Evolutionary conservation across 2,329 filamentous ascomycete genomes (phyloP), one percentile per base, ranked within the genome.

Genomic region (Aspergillus novofumigatus): DNA sequence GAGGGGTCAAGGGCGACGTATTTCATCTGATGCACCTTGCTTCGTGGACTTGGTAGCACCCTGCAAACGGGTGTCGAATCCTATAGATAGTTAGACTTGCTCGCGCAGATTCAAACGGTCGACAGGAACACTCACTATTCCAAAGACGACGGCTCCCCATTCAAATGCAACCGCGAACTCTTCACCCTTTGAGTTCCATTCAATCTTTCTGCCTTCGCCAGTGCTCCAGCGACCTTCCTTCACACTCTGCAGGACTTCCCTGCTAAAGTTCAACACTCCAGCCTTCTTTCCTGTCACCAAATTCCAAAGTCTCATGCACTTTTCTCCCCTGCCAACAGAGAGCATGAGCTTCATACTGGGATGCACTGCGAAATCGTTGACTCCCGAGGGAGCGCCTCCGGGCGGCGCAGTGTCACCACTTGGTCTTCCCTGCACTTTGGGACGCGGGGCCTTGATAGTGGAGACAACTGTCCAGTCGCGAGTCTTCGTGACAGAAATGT

Each of bases 311-410:
- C 94, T 81, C 90, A 99, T 95, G 69, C 88, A 91, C 62, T 86
- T 87, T 78, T 99, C 94, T 62, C 92, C 92, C 67, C 88, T 91
- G 64, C 91, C 89, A 8, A 97, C 92, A 65, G 86, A 95, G 59
- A 99, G 86, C 90, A 97, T 96, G 52, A 99, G 80, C 77, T 97
- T 97, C 83, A 96, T 91, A 72, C 90, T 95, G 0, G 94, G 93
- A 72, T 99, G 94, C 26, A 99, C 89, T 2, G 93, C 91, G 72
- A 99, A 96, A 72, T 92, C 90, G 72, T 96, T 97, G 64, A 97
- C 86, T 20, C 94, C 94, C n/a, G 87, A 85, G 0, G 92, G 92
- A 26, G 89, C 85, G 50, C 86, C 89, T 20, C 91, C 92, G 10
- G 88, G 83, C 2, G 89, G 87, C 7, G 92, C 91, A 20, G 93